These are phyloP conservation scores for Yamadazyma spencermartinsiae DNA, from an alignment of 1,139 yeast genomes.

Conservation along the genomic window DNA sequence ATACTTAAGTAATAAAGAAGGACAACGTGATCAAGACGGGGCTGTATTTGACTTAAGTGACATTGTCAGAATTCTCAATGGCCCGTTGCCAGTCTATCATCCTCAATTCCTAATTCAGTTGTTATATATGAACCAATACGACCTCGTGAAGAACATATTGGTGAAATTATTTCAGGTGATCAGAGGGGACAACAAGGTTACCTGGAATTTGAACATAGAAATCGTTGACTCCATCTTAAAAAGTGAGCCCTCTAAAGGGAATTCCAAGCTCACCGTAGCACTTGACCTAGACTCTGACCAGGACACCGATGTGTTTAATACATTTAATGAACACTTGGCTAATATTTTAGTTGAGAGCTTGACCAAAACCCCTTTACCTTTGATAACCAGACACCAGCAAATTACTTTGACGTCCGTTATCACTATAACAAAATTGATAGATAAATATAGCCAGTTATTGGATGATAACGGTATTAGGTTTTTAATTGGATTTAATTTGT, in stretches of 20 bases:
- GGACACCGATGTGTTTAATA: conserved; percentile 30
- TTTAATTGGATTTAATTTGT: conserved; percentile 70
- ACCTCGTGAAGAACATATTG: conserved; percentile 59
- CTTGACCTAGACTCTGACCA: conserved; percentile 7
- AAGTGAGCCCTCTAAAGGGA: conserved; percentile 4
- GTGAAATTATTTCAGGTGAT: conserved; percentile 51
- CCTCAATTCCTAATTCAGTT: conserved; percentile 87
- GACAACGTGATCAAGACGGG: conserved; percentile 28
- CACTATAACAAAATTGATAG: conserved; percentile 59
- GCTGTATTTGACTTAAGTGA: conserved; percentile 42
- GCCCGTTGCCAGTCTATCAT: conserved; percentile 87
- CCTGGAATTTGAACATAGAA: conserved; percentile 39
- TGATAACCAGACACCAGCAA: conserved; percentile 88
- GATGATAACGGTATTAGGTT: conserved; percentile 77
- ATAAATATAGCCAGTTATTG: conserved; percentile 46
- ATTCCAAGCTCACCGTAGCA: conserved; percentile 21
- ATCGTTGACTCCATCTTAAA: conserved; percentile 21
- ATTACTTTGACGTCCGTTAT: conserved; percentile 73
- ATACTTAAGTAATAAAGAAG: conserved; percentile 11
- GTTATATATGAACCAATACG: conserved; percentile 61
- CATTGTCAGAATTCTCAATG: conserved; percentile 75
- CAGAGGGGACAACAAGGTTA: conserved; percentile 36
- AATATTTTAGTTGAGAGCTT: conserved; percentile 58
- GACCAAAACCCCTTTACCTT: conserved; percentile 68
- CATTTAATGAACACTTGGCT: conserved; percentile 49